Base-by-base conservation (phyloP, 805 yeast genomes). In the Saccharomyces paradoxus region DNA sequence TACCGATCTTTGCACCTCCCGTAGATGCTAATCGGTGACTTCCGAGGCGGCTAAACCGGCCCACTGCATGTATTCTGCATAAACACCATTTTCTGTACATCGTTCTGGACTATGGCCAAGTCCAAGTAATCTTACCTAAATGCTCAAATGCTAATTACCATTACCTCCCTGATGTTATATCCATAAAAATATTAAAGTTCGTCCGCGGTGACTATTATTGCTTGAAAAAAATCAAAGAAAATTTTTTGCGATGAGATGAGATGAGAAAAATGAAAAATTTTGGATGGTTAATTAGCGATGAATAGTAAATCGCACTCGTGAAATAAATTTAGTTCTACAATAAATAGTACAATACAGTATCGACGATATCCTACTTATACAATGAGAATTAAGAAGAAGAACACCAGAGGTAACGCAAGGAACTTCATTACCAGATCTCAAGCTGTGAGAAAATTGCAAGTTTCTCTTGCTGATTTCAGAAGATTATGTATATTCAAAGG, bases 401-500 rank as follows among this genome's bases (percentile, higher is more conserved):
- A 90, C 63, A 78, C 86, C 58, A 73, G 84, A 53, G 97, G 97
- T 72, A 89, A 88, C 64, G 96, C 97, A 58, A 88, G 85, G 74
- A 88, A 89, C 73, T 94, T 86, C 74, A 80, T 94, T 68, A 91
- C 97, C 49, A 82, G 99, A 74, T 86, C 97, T 0, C 97, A 89
- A 71, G 99, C 99, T 4, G 86, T 94, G 50, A 84, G 86, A 72
- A 89, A 86, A 69, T 77, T 94, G 58, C 99, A 94, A 73, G 86
- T 94, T 29, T 87, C 97, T 2, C 78, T 94, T 50, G 97, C 97
- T 12, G 99, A 94, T 74, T 94, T 94, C 81, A 84, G 96, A 75
- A 83, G 99, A 67, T 79, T 94, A 68, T 94, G 99, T 79, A 94
- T 94, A 70, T 89, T 94, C 80, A 94, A 94, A 72, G 99, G 99